These are phyloP conservation scores for Aspergillus phoenicis DNA, from an alignment of 2,329 filamentous ascomycete species.

Conservation along the genomic window DNA sequence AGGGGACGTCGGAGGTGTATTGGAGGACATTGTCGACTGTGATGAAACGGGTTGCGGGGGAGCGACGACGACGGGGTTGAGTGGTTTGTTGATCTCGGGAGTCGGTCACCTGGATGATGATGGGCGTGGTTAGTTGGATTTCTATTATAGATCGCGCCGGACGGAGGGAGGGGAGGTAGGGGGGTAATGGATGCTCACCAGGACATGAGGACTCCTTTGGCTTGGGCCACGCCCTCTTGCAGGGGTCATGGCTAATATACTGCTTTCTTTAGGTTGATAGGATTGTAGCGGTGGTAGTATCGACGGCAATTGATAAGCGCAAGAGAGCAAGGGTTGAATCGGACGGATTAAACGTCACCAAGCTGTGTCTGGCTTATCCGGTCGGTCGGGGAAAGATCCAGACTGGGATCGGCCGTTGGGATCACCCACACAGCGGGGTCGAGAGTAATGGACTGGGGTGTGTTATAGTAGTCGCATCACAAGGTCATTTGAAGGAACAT, in stretches of 20 bases:
- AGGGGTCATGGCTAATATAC: constrained; percentile 27
- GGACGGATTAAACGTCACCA: not conserved
- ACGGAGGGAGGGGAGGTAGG: constrained; percentile 1
- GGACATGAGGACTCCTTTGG: constrained; percentile 49
- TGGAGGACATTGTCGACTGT: constrained; percentile 92
- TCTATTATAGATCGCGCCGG: not conserved
- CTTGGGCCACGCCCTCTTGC: constrained; percentile 34
- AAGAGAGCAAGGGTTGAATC: not conserved
- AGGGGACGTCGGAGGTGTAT: constrained; percentile 91
- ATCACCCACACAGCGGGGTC: not conserved
- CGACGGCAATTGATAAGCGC: not conserved
- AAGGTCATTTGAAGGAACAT: not conserved
- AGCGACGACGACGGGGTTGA: constrained; percentile 33
- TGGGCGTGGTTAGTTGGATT: not conserved
- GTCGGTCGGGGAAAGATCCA: not conserved
- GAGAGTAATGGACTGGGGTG: not conserved
- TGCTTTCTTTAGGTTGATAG: not conserved
- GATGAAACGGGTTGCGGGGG: constrained; percentile 69
- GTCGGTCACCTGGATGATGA: constrained; percentile 43
- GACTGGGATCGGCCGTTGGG: not conserved
- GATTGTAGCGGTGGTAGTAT: not conserved
- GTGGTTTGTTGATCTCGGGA: constrained; percentile 44
- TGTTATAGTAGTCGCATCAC: not conserved
- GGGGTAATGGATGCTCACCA: constrained; percentile 35
- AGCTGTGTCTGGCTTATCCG: not conserved